Evolutionary conservation across 805 yeast genomes (phyloP).

Genomic region (Yarrowia divulgata): DNA sequence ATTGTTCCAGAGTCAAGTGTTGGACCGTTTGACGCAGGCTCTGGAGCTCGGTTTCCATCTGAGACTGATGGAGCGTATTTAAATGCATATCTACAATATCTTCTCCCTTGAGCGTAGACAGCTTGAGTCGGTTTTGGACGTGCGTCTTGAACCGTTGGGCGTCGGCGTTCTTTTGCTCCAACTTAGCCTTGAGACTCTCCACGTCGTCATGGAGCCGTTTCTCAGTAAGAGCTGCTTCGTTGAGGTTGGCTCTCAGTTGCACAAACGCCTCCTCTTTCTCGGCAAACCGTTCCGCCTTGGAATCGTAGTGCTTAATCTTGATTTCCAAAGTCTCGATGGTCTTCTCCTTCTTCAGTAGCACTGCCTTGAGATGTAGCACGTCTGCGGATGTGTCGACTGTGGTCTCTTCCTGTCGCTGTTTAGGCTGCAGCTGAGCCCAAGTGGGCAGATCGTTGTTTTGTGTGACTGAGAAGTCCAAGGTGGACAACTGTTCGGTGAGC

Average conservation of each 20-base stretch:
- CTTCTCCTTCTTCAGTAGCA: conserved; percentile 24
- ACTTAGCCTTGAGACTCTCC: neutral
- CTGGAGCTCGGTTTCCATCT: conserved; percentile 28
- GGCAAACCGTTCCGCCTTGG: conserved; percentile 25
- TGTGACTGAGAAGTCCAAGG: conserved; percentile 1
- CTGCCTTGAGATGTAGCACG: conserved; percentile 20
- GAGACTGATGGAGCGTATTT: conserved; percentile 31
- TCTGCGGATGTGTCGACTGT: conserved; percentile 9
- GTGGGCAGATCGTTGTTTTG: conserved; percentile 25
- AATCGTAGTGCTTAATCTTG: conserved; percentile 29
- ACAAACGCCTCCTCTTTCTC: conserved; percentile 29
- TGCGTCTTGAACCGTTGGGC: conserved; percentile 26
- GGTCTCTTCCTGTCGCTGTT: conserved; percentile 1
- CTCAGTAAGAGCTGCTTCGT: conserved; percentile 17
- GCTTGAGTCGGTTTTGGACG: conserved; percentile 24
- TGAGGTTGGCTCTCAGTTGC: conserved; percentile 27
- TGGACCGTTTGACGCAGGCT: conserved; percentile 28
- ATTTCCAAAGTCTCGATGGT: conserved; percentile 33
- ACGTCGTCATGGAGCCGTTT: conserved; percentile 8
- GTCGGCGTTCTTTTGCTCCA: conserved; percentile 18
- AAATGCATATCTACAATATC: conserved; percentile 37
- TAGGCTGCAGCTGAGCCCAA: conserved; percentile 29
- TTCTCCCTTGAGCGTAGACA: conserved; percentile 33
- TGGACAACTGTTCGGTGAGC: conserved; percentile 16
- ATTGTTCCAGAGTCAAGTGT: conserved; percentile 15